A percentile compares a stretch with the other conserved stretches of the same genome.
Evolutionary conservation across 2,329 filamentous ascomycete species (phyloP).

Genomic region (Botrytis galanthina): DNA sequence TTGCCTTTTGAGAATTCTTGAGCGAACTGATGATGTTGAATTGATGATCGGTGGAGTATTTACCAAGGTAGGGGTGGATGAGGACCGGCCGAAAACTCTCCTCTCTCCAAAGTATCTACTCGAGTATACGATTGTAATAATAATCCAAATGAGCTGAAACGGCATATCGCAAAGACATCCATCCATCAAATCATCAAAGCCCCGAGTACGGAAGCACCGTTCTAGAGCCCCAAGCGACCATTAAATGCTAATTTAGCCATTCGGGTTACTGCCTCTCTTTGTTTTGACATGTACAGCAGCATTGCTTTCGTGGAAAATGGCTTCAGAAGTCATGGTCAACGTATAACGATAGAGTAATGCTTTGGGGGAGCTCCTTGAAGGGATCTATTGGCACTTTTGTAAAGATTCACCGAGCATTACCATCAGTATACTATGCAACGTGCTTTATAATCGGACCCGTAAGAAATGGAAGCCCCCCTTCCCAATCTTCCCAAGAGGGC

Average conservation of each 20-base stretch:
- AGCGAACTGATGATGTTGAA: neutral
- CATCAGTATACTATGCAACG: neutral
- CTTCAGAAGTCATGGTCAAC: neutral
- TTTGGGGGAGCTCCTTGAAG: neutral
- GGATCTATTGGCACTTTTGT: neutral
- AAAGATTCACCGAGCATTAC: neutral
- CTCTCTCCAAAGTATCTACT: neutral
- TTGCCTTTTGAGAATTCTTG: neutral
- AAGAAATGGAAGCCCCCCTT: neutral
- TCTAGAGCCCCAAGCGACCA: slow-evolving; percentile 8
- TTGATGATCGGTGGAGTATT: neutral
- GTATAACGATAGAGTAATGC: neutral
- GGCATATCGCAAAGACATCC: neutral
- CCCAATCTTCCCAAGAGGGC: neutral
- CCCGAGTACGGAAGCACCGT: slow-evolving; percentile 5
- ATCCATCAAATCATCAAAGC: neutral
- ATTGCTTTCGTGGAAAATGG: neutral
- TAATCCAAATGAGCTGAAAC: neutral
- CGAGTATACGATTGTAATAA: neutral
- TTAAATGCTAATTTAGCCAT: neutral
- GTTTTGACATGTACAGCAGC: neutral
- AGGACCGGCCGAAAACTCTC: neutral
- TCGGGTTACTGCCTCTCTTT: neutral
- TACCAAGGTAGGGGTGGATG: neutral
- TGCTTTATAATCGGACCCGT: slow-evolving; percentile 14